Evolutionary conservation across 169 alveolate genomes (phyloP).

Genomic region (Plasmodium sp.): DNA sequence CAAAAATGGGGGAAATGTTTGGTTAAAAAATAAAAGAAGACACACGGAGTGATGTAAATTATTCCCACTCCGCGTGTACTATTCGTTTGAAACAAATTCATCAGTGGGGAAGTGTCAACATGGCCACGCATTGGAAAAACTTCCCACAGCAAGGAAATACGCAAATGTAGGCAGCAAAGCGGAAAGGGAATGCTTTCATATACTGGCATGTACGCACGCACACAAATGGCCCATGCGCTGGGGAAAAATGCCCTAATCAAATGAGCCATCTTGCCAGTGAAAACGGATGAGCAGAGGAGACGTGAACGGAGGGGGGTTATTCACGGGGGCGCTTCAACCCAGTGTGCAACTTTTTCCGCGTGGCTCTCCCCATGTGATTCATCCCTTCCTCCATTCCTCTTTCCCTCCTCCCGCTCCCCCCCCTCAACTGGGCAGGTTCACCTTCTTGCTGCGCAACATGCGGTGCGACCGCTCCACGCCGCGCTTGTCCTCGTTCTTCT

Average conservation of each 20-base stretch:
- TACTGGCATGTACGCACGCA: neutral
- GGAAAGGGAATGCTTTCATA: neutral
- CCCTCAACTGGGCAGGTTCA: neutral
- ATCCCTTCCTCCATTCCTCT: neutral
- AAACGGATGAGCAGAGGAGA: neutral
- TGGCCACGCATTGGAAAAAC: neutral
- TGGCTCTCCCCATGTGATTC: neutral
- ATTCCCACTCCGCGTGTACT: neutral
- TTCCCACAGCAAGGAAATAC: neutral
- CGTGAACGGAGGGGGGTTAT: neutral
- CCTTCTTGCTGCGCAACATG: conserved; percentile 33
- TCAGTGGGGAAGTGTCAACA: neutral
- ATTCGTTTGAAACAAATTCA: neutral
- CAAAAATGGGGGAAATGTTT: neutral
- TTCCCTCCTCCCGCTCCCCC: neutral
- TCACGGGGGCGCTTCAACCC: neutral
- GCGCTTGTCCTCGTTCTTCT: conserved; percentile 23
- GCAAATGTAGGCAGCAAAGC: neutral
- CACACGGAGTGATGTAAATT: neutral
- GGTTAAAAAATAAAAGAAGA: neutral
- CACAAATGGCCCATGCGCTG: neutral
- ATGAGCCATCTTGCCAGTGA: neutral
- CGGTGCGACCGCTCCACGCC: conserved; percentile 30
- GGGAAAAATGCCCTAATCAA: neutral
- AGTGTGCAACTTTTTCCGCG: neutral